Evolutionary conservation across 768 basidiomycete species (phyloP), one percentile per base, ranked within the genome.

Genomic region (Suillus ampliporus): DNA sequence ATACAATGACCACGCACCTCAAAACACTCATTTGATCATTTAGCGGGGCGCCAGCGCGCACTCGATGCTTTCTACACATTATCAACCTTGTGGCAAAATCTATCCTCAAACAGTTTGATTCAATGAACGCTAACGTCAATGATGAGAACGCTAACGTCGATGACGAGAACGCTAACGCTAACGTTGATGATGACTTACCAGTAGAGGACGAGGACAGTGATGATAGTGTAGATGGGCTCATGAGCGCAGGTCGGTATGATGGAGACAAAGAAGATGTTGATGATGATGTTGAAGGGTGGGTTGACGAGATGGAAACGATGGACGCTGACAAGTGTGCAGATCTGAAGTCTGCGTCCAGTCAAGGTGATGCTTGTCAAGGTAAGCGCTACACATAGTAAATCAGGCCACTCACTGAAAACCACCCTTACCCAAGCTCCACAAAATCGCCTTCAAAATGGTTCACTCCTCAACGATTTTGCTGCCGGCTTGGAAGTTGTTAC

Each of bases 1-100:
- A 74, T 60, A 70, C 65, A 0, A 62, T 75, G 56, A 64, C 72
- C 0, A 28, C 47, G 0, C 61, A 72, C 38, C 63, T 77, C 1
- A 10, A 37, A 67, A 0, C 63, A 71, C 3, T 5, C 80, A 0
- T 41, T 50, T 0, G 34, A 14, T 1, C 79, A 76, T 58, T 58
- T 37, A 40, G 40, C n/a, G 38, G 57, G 17, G 41, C 38, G 19
- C 28, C 57, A 58, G n/a, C 35, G 19, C 21, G 57, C 38, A 58
- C 41, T 17, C 17, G 37, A 19, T 58, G 19, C 23, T 40, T 58
- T 26, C 60, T 58, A 40, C 57, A 83, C 47, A 67, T 81, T 1
- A 38, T 81, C 4, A 79, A 78, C 46, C 66, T n/a, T n/a, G n/a
- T n/a, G n/a, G n/a, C n/a, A n/a, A n/a, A n/a, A n/a, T n/a, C n/a